Conservation (phyloP, 2,329 filamentous ascomycete species). For the Elsinoe batatas region DNA sequence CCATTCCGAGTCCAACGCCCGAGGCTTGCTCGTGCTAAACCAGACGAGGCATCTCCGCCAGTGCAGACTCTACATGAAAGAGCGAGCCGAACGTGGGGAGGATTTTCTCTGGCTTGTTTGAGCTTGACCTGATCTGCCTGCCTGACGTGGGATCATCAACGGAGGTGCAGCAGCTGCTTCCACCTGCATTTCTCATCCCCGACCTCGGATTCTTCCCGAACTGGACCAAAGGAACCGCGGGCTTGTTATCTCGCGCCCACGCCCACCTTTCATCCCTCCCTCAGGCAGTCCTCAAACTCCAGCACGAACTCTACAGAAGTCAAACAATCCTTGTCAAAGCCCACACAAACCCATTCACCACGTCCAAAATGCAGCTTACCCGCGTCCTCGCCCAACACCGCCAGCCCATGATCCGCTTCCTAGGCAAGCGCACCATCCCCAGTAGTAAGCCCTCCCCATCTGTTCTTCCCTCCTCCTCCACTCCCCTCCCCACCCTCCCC, state of each 20-base stretch:
- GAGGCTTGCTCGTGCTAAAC: not conserved
- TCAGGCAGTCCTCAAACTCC: slow-evolving; percentile 4
- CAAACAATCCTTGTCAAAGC: not conserved
- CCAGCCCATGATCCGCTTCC: slow-evolving; percentile 43
- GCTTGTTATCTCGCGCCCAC: slow-evolving; percentile 2
- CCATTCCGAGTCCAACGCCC: not conserved
- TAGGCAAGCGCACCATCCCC: slow-evolving; percentile 39
- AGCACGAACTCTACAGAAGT: slow-evolving; percentile 3
- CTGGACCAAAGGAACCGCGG: not conserved
- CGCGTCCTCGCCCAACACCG: slow-evolving; percentile 36
- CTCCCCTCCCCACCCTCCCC: not conserved
- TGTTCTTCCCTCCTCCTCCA: not conserved
- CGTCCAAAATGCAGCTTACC: slow-evolving; percentile 35
- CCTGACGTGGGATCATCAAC: not conserved
- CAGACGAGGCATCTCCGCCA: not conserved
- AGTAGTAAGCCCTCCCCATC: slow-evolving; percentile 28
- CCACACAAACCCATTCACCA: not conserved
- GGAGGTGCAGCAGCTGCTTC: not conserved
- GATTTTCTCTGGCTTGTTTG: not conserved
- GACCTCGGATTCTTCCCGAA: not conserved
- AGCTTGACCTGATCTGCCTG: not conserved
- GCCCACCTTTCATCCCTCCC: not conserved
- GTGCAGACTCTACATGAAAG: too few relatives aligned
- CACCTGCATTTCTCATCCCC: not conserved
- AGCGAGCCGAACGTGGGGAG: too few relatives aligned